Evolutionary conservation across 192 early-diverging fungal genomes (phyloP).

Genomic region (Pecoramyces ruminantium): DNA sequence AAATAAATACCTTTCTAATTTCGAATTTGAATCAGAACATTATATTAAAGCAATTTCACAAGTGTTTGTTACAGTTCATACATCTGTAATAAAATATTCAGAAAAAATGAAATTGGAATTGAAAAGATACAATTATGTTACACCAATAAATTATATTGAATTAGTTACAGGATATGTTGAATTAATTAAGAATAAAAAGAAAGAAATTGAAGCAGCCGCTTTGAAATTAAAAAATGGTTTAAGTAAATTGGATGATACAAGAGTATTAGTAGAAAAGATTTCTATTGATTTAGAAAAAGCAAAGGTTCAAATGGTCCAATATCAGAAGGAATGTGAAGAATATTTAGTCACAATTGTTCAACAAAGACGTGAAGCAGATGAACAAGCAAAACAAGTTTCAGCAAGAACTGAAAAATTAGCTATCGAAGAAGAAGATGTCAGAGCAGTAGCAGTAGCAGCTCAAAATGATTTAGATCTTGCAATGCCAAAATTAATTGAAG

Average conservation of each 20-base stretch:
- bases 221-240: slow-evolving; percentile 35
- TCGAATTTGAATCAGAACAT: slow-evolving; percentile 12
- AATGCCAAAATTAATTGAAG: slow-evolving; percentile 3
- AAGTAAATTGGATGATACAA: slow-evolving; percentile 38
- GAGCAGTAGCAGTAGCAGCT: slow-evolving; percentile 1
- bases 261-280: slow-evolving; percentile 33
- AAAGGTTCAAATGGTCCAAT: slow-evolving; percentile 40
- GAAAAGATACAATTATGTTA: neutral
- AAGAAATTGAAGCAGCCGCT: slow-evolving; percentile 31
- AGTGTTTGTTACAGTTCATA: slow-evolving; percentile 26
- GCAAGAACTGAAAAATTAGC: slow-evolving; percentile 28
- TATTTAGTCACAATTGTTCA: slow-evolving; percentile 47
- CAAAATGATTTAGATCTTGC: slow-evolving; percentile 5
- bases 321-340: slow-evolving; percentile 46
- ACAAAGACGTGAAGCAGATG: slow-evolving; percentile 45
- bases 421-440: slow-evolving; percentile 1
- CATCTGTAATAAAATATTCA: slow-evolving; percentile 36
- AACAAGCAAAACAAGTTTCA: slow-evolving; percentile 35
- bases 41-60: slow-evolving; percentile 18
- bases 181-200: slow-evolving; percentile 8
- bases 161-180: neutral
- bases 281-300: slow-evolving; percentile 38
- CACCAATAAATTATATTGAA: slow-evolving; percentile 3
- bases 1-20: neutral
- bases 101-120: slow-evolving; percentile 19